Base-by-base conservation (phyloP, 179 eudicot species). In the Silene coronaria region DNA sequence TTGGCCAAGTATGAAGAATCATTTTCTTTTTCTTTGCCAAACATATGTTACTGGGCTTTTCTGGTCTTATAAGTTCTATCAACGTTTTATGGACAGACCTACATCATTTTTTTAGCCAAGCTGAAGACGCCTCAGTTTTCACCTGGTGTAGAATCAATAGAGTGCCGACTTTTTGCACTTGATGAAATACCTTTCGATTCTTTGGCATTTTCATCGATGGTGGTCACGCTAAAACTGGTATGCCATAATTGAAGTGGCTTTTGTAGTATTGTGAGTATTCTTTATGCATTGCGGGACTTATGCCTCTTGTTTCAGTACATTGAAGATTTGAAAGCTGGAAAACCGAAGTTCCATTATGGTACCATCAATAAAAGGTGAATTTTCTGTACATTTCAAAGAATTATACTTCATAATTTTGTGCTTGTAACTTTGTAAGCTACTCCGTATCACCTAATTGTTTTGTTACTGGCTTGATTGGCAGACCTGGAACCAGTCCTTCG, bases 121-220 rank as follows among this genome's bases (percentile, higher is more conserved):
- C 81, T 92, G 84, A 92, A 88, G 91, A 92, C 76, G 66, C 95
- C 91, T 62, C 88, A 88, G 79, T 94, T 90, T 83, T 86, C 96
- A 66, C 96, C 98, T 32, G 98, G 98, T 45, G 91, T 92, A 65
- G 98, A 94, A 79, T 92, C 98, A 78, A 88, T 89, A 4, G 98
- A 94, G 59, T 94, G 98, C 76, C 84, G 84, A 36, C 91, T 94
- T 46, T 94, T 92, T 74, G 78, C 86, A 5, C 83, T 85, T 71
- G 95, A 90, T 78, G 98, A 94, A 75, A 84, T 94, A 61, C 98
- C 98, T 67, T 89, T 89, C 63, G 92, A 88, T 80, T 89, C 96
- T 79, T 83, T 92, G 67, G 92, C 98, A 65, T 94, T 92, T 84
- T 94, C 98, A 19, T 94, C 98, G 17, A 92, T 94, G 95, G 72